A percentile compares a stretch with the other conserved stretches of the same genome.
phyloP scores from a whole-genome alignment of 169 alveolate genomes.

The Plasmodium falciparum region DNA sequence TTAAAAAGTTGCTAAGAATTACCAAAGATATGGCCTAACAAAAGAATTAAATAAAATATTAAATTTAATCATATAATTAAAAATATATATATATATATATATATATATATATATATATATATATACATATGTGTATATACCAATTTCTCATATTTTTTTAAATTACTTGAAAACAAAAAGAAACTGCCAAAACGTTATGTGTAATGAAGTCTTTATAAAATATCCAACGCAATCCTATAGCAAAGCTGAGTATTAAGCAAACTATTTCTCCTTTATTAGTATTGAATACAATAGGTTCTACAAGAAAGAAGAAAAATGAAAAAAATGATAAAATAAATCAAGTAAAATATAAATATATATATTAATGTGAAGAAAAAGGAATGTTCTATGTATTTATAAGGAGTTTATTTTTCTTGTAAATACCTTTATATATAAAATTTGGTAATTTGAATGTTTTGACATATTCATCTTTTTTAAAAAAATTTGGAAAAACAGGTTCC shows the following conservation, averaged over 20 bases:
- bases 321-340: neutral
- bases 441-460: slow-evolving; percentile 51
- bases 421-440: slow-evolving; percentile 53
- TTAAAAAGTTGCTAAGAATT: slow-evolving; percentile 64
- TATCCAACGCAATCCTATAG: slow-evolving; percentile 66
- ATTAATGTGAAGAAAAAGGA: neutral
- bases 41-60: slow-evolving; percentile 4
- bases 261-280: slow-evolving; percentile 76
- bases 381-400: neutral
- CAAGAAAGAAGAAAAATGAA: slow-evolving; percentile 6
- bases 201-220: slow-evolving; percentile 65
- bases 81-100: neutral
- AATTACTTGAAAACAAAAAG: slow-evolving; percentile 75
- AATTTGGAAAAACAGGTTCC: slow-evolving; percentile 68
- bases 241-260: slow-evolving; percentile 36
- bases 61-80: neutral
- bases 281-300: slow-evolving; percentile 65
- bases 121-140: slow-evolving; percentile 2
- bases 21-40: slow-evolving; percentile 70
- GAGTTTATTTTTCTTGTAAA: neutral
- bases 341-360: neutral
- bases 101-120: neutral
- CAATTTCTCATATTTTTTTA: neutral
- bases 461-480: slow-evolving; percentile 69
- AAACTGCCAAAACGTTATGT: slow-evolving; percentile 70